Evolutionary conservation across 768 basidiomycete species (phyloP).

Genomic region (Leccinellum rugosiceps): DNA sequence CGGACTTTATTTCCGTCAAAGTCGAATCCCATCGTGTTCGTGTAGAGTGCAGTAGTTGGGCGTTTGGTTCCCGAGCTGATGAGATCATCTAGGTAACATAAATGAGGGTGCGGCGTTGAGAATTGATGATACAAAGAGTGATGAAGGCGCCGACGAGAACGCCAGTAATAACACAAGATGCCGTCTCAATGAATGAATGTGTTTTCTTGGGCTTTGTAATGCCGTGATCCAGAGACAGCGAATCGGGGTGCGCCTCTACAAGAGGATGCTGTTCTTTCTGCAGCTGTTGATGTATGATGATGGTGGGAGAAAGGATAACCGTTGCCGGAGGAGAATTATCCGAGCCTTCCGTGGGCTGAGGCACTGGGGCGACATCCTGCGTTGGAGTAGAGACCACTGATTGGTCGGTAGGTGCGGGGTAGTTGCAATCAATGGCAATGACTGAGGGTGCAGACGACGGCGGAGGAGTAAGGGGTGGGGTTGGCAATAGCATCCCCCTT

Average conservation of each 20-base stretch:
- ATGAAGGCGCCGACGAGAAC: conserved; percentile 59
- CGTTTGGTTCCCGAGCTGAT: not conserved
- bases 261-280: conserved; percentile 15
- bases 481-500: conserved; percentile 15
- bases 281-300: conserved; percentile 25
- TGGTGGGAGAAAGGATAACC: conserved; percentile 25
- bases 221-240: conserved; percentile 2
- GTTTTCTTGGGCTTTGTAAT: conserved; percentile 14
- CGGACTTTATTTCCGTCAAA: conserved; percentile 1
- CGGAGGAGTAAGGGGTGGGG: conserved; percentile 22
- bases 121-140: conserved; percentile 48
- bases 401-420: conserved; percentile 1
- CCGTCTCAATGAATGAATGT: conserved; percentile 32
- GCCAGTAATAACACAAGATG: conserved; percentile 52
- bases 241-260: conserved; percentile 12
- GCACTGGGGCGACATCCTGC: conserved; percentile 4
- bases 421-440: conserved; percentile 10
- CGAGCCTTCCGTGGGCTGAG: not conserved
- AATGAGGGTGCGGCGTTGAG: conserved; percentile 46
- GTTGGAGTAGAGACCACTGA: conserved; percentile 2
- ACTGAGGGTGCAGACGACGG: conserved; percentile 18
- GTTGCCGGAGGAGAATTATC: conserved; percentile 9
- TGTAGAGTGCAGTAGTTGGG: not conserved
- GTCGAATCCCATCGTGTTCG: not conserved
- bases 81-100: conserved; percentile 29